Percentiles rank a stretch among this genome's conserved stretches.
phyloP scores from a whole-genome alignment of 164 flowering plant species.

The Nelumbo lutea region DNA sequence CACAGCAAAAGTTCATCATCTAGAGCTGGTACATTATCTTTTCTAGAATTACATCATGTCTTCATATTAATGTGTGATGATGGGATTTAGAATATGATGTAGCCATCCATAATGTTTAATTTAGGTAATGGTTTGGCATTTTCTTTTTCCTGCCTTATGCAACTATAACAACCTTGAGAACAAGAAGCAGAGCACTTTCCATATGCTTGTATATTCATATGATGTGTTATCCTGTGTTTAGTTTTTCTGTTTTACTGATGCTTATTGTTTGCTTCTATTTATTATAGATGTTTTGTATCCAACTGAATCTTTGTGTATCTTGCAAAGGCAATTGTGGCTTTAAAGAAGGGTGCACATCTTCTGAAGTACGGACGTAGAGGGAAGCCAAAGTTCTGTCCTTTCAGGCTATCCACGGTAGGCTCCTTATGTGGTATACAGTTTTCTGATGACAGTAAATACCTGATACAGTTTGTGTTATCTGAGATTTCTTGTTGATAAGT shows the following conservation, averaged over 20 bases:
- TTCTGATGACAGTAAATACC: neutral
- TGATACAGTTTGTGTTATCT: neutral
- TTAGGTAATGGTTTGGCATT: too few relatives aligned
- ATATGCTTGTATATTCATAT: too few relatives aligned
- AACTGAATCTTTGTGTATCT: constrained; percentile 7
- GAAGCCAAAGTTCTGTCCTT: constrained; percentile 56
- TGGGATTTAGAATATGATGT: too few relatives aligned
- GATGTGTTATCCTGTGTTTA: neutral
- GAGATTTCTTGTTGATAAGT: too few relatives aligned
- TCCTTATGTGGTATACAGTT: neutral
- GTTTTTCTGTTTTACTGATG: neutral
- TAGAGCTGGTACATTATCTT: too few relatives aligned
- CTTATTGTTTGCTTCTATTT: neutral
- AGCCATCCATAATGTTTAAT: too few relatives aligned
- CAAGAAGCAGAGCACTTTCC: too few relatives aligned
- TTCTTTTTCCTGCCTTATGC: too few relatives aligned
- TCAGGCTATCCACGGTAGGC: constrained; percentile 48
- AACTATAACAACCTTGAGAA: too few relatives aligned
- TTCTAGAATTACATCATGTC: too few relatives aligned
- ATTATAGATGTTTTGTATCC: neutral
- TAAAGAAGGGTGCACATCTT: constrained; percentile 60
- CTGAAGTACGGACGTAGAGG: constrained; percentile 51
- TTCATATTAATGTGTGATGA: too few relatives aligned
- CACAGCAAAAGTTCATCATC: too few relatives aligned
- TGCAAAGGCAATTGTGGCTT: constrained; percentile 46